Conservation (phyloP, 2,329 filamentous ascomycete genomes). For the Scorias spongiosa region DNA sequence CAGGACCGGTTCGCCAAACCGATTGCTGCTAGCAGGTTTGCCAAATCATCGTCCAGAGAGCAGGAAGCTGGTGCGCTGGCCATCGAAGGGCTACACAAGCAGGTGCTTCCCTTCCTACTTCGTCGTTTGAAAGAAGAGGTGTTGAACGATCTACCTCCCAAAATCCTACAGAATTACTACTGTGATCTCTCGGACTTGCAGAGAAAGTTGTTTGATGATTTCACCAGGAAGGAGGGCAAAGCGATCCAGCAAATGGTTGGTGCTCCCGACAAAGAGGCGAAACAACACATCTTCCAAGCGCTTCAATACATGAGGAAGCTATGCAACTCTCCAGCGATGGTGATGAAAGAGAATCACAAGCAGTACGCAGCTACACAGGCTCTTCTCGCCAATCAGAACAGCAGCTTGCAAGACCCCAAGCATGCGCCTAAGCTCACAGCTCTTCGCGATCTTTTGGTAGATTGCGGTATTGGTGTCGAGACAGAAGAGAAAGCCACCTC, state of each 20-base stretch:
- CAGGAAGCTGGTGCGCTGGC: constrained; percentile 92
- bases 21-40: constrained; percentile 84
- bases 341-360: constrained; percentile 86
- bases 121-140: constrained; percentile 96
- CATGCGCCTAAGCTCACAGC: constrained; percentile 91
- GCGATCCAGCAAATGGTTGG: constrained; percentile 72
- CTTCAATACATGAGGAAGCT: constrained; percentile 99
- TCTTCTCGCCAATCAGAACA: constrained; percentile 62
- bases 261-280: constrained; percentile 76
- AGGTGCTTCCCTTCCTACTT: constrained; percentile 89
- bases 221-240: constrained; percentile 83
- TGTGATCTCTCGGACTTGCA: constrained; percentile 94
- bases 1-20: constrained; percentile 88
- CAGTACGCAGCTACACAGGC: constrained; percentile 79
- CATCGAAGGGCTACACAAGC: constrained; percentile 96
- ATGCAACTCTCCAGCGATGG: constrained; percentile 91
- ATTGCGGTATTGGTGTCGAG: constrained; percentile 73
- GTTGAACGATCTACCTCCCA: constrained; percentile 85
- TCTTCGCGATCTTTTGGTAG: constrained; percentile 82
- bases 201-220: constrained; percentile 90
- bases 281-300: constrained; percentile 98
- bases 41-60: constrained; percentile 95
- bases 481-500: constrained; percentile 17
- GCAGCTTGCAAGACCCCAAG: constrained; percentile 64
- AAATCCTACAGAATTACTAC: constrained; percentile 99